Conservation (phyloP, 768 basidiomycete genomes). For the Amanita phalloides region DNA sequence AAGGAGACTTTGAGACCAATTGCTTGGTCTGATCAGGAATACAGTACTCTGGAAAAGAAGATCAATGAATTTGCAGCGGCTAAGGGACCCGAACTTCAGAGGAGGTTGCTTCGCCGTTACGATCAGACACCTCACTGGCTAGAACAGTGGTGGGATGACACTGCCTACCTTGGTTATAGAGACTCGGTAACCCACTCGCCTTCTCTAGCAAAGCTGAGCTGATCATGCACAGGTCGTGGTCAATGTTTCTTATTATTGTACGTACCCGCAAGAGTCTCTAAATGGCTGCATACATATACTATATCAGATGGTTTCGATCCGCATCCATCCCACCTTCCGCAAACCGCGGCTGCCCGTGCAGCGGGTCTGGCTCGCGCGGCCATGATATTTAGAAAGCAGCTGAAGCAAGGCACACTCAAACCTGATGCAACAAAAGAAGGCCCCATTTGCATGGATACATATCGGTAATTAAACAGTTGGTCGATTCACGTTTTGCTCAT, state of each 20-base stretch:
- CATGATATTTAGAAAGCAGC: conserved; percentile 62
- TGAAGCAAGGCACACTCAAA: conserved; percentile 53
- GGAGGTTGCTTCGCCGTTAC: conserved; percentile 44
- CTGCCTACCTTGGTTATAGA: conserved; percentile 72
- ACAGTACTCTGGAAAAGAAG: conserved; percentile 38
- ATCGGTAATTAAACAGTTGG: conserved; percentile 37
- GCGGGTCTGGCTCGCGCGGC: conserved; percentile 60
- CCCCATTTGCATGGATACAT: conserved; percentile 81
- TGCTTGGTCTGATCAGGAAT: conserved; percentile 53
- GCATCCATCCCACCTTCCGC: conserved; percentile 49
- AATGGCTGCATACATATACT: conserved; percentile 7
- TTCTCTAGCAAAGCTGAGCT: neutral
- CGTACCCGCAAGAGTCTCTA: conserved; percentile 10
- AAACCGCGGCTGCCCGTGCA: conserved; percentile 53
- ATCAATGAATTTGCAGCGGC: conserved; percentile 54
- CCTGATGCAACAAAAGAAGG: conserved; percentile 62
- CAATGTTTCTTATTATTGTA: conserved; percentile 94
- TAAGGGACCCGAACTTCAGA: conserved; percentile 50
- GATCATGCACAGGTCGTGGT: conserved; percentile 48
- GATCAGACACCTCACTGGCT: conserved; percentile 68
- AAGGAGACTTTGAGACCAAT: conserved; percentile 66
- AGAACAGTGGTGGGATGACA: conserved; percentile 92
- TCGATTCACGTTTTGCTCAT: conserved; percentile 1
- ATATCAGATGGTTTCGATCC: conserved; percentile 64
- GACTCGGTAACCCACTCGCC: conserved; percentile 50